Percentiles rank a stretch among this genome's conserved stretches.
Evolutionary conservation across 208 protist species (phyloP).

Genomic region (Trypanosoma mega): DNA sequence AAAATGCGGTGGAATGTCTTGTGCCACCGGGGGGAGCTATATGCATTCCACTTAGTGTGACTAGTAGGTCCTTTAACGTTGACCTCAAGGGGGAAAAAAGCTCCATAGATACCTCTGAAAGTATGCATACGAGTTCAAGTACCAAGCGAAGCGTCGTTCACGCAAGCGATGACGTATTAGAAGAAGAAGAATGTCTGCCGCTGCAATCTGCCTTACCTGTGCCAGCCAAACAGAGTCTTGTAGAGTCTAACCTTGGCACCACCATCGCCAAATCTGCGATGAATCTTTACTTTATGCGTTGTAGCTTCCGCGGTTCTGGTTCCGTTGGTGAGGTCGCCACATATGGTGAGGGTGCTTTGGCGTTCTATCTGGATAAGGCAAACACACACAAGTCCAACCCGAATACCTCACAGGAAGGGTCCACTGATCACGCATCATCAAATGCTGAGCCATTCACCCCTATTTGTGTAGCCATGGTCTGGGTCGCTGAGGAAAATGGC

Average conservation of each 20-base stretch:
- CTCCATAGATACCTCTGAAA: no score
- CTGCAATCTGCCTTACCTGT: conserved; percentile 34
- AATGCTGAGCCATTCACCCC: conserved; percentile 67
- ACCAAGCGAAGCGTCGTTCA: no score
- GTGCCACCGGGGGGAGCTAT: conserved; percentile 53
- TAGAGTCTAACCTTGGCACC: conserved; percentile 34
- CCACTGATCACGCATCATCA: conserved; percentile 14
- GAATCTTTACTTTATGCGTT: conserved; percentile 66
- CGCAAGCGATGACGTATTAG: no score
- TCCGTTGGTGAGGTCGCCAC: conserved; percentile 30
- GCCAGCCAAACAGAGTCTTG: conserved; percentile 9
- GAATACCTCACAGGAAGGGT: conserved; percentile 20
- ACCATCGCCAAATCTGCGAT: conserved; percentile 27
- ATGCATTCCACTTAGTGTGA: conserved; percentile 49
- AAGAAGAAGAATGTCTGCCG: conserved; percentile 51
- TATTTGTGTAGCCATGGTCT: conserved; percentile 60
- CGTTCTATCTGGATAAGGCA: conserved; percentile 77
- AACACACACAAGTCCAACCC: conserved; percentile 16
- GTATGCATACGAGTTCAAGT: no score
- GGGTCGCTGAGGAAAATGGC: conserved; percentile 39
- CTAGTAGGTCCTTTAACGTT: conserved; percentile 13
- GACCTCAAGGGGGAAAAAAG: not conserved
- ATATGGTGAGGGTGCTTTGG: conserved; percentile 31
- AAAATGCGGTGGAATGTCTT: conserved; percentile 37
- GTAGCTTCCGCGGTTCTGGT: conserved; percentile 54